A percentile compares a stretch with the other conserved stretches of the same genome.
These are phyloP conservation scores for Fusarium ramigenum DNA, from an alignment of 2,329 filamentous ascomycete genomes.

Conservation along the genomic window DNA sequence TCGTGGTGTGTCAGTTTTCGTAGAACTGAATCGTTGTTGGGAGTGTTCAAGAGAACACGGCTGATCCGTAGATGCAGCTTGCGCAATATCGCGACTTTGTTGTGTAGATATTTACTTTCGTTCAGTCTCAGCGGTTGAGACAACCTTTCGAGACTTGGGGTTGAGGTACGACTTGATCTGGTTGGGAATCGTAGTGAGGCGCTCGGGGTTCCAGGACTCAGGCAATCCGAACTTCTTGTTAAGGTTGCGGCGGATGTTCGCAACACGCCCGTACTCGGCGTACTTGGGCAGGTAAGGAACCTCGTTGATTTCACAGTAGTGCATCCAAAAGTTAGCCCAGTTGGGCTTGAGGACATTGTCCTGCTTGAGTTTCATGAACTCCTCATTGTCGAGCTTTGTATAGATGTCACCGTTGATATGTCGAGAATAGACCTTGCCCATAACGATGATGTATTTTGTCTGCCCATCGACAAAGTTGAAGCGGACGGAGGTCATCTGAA, in stretches of 20 bases:
- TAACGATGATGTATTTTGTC: not conserved
- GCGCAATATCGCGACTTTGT: not conserved
- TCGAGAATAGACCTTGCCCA: not conserved
- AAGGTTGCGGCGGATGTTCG: not conserved
- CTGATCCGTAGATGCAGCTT: not conserved
- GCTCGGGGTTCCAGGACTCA: not conserved
- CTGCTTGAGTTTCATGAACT: not conserved
- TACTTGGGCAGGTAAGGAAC: not conserved
- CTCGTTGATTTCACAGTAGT: not conserved
- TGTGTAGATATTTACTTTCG: not conserved
- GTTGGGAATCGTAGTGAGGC: not conserved
- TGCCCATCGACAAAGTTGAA: not conserved
- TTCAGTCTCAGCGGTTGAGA: not conserved
- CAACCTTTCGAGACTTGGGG: not conserved
- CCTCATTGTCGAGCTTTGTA: accelerated
- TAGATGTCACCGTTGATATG: not conserved
- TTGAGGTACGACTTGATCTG: not conserved
- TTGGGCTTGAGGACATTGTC: not conserved
- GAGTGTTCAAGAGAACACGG: not conserved
- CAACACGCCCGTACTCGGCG: not conserved
- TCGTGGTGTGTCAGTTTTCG: not conserved
- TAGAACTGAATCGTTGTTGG: not conserved
- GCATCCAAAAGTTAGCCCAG: not conserved
- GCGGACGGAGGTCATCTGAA: not conserved
- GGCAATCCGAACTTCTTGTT: not conserved